phyloP scores from a whole-genome alignment of 495 filamentous ascomycete genomes.

The Penicillium paradoxum region DNA sequence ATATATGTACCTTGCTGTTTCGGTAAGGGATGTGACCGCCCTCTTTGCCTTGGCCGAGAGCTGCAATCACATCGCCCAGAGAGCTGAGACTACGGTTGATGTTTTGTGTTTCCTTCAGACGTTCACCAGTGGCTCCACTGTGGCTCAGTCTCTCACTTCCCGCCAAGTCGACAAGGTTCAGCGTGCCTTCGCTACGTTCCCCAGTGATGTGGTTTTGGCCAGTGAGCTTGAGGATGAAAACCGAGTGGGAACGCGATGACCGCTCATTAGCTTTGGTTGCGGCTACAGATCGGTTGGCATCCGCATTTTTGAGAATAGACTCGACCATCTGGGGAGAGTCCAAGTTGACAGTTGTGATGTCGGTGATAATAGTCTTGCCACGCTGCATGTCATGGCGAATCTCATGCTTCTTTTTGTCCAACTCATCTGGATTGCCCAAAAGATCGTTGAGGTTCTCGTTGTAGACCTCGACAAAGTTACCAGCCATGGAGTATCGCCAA shows the following conservation, averaged over 20 bases:
- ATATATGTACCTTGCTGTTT: conserved; percentile 80
- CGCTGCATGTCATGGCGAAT: conserved; percentile 79
- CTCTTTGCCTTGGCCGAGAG: conserved; percentile 78
- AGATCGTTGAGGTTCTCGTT: conserved; percentile 96
- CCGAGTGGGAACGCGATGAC: conserved; percentile 88
- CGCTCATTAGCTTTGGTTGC: conserved; percentile 95
- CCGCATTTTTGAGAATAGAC: conserved; percentile 69
- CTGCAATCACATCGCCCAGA: conserved; percentile 90
- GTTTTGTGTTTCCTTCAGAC: conserved; percentile 90
- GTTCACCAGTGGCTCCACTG: conserved; percentile 73
- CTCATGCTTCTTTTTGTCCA: conserved; percentile 85
- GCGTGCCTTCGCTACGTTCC: conserved; percentile 82
- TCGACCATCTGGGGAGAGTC: conserved; percentile 76
- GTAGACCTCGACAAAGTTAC: conserved; percentile 97
- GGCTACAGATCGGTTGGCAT: conserved; percentile 81
- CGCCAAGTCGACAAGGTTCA: conserved; percentile 95
- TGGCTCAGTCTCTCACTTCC: conserved; percentile 89
- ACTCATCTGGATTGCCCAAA: conserved; percentile 67
- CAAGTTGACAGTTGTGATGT: conserved; percentile 71
- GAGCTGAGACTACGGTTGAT: conserved; percentile 94
- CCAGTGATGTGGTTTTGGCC: conserved; percentile 77
- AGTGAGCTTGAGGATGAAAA: conserved; percentile 88
- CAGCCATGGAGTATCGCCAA: conserved; percentile 92
- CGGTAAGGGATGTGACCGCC: conserved; percentile 88
- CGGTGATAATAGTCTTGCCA: conserved; percentile 79